Conservation (phyloP, 345 rosid genomes). For the Nephelium lappaceum region DNA sequence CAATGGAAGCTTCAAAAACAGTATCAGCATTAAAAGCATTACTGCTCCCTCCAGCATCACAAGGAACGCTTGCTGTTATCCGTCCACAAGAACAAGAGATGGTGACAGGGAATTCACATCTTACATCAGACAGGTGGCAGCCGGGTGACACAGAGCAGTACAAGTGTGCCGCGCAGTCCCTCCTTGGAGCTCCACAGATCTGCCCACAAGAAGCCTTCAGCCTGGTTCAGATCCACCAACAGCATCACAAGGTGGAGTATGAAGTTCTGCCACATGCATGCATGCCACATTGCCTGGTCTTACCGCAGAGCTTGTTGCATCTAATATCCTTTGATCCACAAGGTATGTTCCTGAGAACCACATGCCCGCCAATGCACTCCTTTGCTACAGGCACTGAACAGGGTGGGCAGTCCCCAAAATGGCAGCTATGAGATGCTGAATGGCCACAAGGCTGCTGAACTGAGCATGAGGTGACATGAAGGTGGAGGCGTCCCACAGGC, state of each 20-base stretch:
- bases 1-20: constrained; percentile 63
- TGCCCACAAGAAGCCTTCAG: constrained; percentile 81
- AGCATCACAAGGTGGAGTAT: constrained; percentile 71
- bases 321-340: constrained; percentile 94
- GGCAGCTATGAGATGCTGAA: constrained; percentile 88
- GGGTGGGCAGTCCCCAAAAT: constrained; percentile 97
- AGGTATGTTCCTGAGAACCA: constrained; percentile 90
- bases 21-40: constrained; percentile 42
- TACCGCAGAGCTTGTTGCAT: constrained; percentile 90
- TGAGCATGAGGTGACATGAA: constrained; percentile 81
- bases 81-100: constrained; percentile 91
- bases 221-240: constrained; percentile 41
- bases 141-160: constrained; percentile 80
- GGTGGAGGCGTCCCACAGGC: constrained; percentile 92
- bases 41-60: constrained; percentile 78
- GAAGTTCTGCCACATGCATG: constrained; percentile 91
- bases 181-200: constrained; percentile 90
- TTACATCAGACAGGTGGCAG: constrained; percentile 72
- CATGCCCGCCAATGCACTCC: constrained; percentile 93
- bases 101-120: constrained; percentile 77
- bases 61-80: constrained; percentile 69
- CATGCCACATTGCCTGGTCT: constrained; percentile 91
- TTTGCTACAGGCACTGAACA: constrained; percentile 90
- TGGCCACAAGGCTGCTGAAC: constrained; percentile 89
- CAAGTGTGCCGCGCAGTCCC: constrained; percentile 94